Evolutionary conservation across 305 asterid genomes (phyloP), one percentile per base, ranked within the genome.

Genomic region (Ajuga reptans): DNA sequence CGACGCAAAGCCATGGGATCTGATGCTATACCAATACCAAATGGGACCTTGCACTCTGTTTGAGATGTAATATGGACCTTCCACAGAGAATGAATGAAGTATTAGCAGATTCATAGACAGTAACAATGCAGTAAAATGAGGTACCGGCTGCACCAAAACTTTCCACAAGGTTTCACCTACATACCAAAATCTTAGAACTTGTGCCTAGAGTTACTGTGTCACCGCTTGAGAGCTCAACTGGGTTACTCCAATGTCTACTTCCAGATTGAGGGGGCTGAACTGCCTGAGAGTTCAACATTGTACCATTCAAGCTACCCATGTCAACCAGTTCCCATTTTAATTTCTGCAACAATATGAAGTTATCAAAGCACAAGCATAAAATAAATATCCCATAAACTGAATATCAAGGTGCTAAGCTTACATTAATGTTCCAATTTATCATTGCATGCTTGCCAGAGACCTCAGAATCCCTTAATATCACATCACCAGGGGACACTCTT

Each of bases 241-340:
- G 96, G 74, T 84, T 77, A 29, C 96, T 89, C 95, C 96, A 85
- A 45, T 82, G 85, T 81, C 98, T 85, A 73, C 80, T 85, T 81
- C 89, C 92, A 68, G 88, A 72, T 70, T 83, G 88, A 80, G 87
- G 83, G 72, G 70, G 73, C 69, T 77, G 83, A 71, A 83, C 82
- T 53, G 86, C 73, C 52, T 73, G 87, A 75, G 95, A 85, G 84
- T 89, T 89, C 81, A 91, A 72, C 53, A 75, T 80, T 7, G 99
- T 91, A 68, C 99, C 99, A 71, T 94, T 94, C 83, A 91, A 78
- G 88, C 99, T 94, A 66, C 99, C 99, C 98, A 94, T 85, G 84
- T 94, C 99, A 72, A 91, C 85, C 75, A 94, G 89, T 84, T 94
- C 99, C 99, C 99, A 94, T 77, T 84, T 91, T 71, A 80, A 78